Evolutionary conservation across 345 rosid genomes (phyloP).

Genomic region (Bruguiera gymnorhiza): DNA sequence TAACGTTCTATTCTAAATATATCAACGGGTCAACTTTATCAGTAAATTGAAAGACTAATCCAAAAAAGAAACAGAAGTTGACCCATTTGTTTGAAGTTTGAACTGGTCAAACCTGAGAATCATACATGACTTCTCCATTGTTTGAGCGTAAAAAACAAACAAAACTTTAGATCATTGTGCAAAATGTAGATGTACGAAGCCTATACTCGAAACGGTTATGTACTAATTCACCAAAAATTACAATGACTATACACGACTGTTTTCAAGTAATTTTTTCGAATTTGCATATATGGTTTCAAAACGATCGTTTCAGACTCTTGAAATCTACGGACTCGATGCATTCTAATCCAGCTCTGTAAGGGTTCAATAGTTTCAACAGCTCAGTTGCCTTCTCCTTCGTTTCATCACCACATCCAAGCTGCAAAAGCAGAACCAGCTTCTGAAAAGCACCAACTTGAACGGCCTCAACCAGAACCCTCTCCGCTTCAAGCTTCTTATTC

Average conservation of each 20-base stretch:
- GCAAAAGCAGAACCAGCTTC: slow-evolving; percentile 53
- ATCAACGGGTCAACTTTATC: too few relatives aligned
- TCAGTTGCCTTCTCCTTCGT: slow-evolving; percentile 60
- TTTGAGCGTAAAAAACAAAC: too few relatives aligned
- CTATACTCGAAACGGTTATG: too few relatives aligned
- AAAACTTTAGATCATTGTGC: too few relatives aligned
- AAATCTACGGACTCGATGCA: slow-evolving; percentile 59
- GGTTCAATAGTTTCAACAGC: slow-evolving; percentile 54
- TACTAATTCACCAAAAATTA: too few relatives aligned
- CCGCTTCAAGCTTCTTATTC: slow-evolving; percentile 22
- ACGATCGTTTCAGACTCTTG: slow-evolving; percentile 54
- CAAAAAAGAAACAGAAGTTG: too few relatives aligned
- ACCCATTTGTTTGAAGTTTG: too few relatives aligned
- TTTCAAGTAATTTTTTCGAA: neutral
- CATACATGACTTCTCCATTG: too few relatives aligned
- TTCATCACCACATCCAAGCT: slow-evolving; percentile 42
- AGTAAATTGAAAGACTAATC: too few relatives aligned
- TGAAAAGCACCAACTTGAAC: slow-evolving; percentile 60
- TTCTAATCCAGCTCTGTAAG: slow-evolving; percentile 48
- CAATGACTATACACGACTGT: neutral
- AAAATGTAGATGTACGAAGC: too few relatives aligned
- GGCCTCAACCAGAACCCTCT: slow-evolving; percentile 30
- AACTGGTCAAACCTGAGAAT: too few relatives aligned
- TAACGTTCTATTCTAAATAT: too few relatives aligned
- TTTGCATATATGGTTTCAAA: slow-evolving; percentile 24